Conservation (phyloP, 805 yeast species). For the Komagataella ulmi region DNA sequence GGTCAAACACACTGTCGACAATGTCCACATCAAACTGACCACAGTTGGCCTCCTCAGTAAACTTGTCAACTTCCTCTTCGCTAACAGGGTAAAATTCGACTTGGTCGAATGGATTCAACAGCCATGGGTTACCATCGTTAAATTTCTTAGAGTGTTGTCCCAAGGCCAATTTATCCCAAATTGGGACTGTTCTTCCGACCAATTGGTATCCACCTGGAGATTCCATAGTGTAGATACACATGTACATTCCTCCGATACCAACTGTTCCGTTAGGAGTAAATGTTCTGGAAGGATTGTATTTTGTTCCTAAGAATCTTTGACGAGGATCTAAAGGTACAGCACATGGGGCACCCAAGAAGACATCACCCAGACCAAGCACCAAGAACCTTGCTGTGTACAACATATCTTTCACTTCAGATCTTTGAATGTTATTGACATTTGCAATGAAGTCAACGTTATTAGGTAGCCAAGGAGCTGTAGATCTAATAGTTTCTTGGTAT, state of each 20-base stretch:
- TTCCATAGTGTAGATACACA: constrained; percentile 97
- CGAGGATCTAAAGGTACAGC: constrained; percentile 97
- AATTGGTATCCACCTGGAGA: constrained; percentile 98
- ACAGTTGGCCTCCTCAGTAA: constrained; percentile 61
- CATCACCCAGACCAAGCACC: constrained; percentile 94
- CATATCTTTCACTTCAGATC: constrained; percentile 70
- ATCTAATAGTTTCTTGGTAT: constrained; percentile 85
- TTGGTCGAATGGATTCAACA: constrained; percentile 85
- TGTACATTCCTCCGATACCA: constrained; percentile 97
- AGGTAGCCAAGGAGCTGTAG: constrained; percentile 95
- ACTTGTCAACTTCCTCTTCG: constrained; percentile 66
- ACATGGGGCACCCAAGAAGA: constrained; percentile 95
- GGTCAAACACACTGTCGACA: constrained; percentile 71
- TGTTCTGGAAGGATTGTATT: constrained; percentile 93
- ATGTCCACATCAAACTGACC: constrained; percentile 72
- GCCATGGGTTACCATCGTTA: constrained; percentile 61
- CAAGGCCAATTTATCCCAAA: constrained; percentile 88
- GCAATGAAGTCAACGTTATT: constrained; percentile 95
- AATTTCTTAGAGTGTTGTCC: constrained; percentile 43
- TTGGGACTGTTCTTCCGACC: constrained; percentile 93
- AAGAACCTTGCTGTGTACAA: constrained; percentile 81
- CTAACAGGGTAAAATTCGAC: constrained; percentile 87
- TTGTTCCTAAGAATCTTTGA: constrained; percentile 82
- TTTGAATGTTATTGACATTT: constrained; percentile 61
- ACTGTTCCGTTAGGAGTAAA: constrained; percentile 95